A percentile compares a stretch with the other conserved stretches of the same genome.
These are phyloP conservation scores for Silene coronaria DNA, from an alignment of 179 eudicot species.

Conservation along the genomic window DNA sequence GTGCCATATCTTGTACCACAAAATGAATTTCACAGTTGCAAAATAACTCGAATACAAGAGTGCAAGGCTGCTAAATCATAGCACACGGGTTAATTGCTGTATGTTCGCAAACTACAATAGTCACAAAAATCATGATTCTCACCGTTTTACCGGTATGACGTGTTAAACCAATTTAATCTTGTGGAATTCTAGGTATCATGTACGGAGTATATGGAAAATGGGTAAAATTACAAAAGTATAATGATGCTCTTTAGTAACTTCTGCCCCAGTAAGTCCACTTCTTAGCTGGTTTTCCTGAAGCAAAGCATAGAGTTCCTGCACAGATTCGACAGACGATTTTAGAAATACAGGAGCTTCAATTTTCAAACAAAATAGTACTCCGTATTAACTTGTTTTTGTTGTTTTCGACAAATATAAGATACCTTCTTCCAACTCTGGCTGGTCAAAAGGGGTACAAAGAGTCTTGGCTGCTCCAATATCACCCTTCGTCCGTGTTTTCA, in stretches of 20 bases:
- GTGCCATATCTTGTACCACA: too few species aligned
- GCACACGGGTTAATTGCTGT: too few species aligned
- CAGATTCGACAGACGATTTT: not conserved
- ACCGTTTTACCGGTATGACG: not conserved
- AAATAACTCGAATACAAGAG: too few species aligned
- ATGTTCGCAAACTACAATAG: not conserved
- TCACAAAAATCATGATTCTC: not conserved
- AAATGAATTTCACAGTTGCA: too few species aligned
- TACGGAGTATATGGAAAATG: not conserved
- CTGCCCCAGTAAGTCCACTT: conserved; percentile 15
- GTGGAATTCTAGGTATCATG: not conserved
- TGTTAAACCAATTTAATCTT: not conserved
- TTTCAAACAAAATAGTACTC: not conserved
- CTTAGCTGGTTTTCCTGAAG: conserved; percentile 7
- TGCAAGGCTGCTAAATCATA: too few species aligned
- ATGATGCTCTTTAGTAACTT: not conserved
- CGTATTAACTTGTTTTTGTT: too few species aligned
- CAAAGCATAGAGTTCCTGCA: conserved; percentile 4
- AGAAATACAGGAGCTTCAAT: not conserved
- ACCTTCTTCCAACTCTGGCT: conserved; percentile 89
- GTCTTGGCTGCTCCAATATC: conserved; percentile 95
- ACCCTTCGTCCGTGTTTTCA: conserved; percentile 88
- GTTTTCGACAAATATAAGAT: not conserved
- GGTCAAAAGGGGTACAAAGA: conserved; percentile 87
- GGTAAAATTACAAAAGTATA: not conserved